These are phyloP conservation scores for Serendipita sp. DNA, from an alignment of 768 basidiomycete species.

Conservation along the genomic window DNA sequence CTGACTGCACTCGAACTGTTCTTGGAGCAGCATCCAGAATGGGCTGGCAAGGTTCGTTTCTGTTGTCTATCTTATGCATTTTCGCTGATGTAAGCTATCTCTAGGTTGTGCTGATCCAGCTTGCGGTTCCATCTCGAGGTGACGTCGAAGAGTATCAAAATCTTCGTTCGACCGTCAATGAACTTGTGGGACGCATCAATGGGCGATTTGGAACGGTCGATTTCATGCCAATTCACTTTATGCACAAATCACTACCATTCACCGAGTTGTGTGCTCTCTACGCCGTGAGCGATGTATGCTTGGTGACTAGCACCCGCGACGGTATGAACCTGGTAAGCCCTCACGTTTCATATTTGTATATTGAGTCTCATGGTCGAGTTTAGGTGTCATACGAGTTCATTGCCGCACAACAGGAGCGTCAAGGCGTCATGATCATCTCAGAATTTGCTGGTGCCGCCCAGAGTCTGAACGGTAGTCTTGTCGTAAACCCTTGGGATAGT, in stretches of 20 bases:
- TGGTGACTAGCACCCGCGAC: constrained; percentile 88
- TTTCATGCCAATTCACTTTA: constrained; percentile 99
- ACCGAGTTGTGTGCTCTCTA: constrained; percentile 97
- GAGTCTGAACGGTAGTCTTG: constrained; percentile 84
- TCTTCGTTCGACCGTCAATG: constrained; percentile 85
- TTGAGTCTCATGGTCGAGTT: background rate
- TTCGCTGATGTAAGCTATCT: constrained; percentile 4
- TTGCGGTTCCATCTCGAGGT: constrained; percentile 92
- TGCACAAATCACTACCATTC: constrained; percentile 88
- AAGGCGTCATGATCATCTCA: constrained; percentile 94
- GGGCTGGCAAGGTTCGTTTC: constrained; percentile 74
- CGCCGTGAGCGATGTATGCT: constrained; percentile 87
- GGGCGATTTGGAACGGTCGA: constrained; percentile 98
- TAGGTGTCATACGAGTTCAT: constrained; percentile 99
- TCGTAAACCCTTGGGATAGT: constrained; percentile 99
- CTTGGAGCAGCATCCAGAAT: constrained; percentile 93
- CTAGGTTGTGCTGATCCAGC: constrained; percentile 86
- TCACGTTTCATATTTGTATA: background rate
- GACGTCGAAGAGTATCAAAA: constrained; percentile 99
- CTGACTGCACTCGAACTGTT: constrained; percentile 92
- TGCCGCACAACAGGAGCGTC: constrained; percentile 79
- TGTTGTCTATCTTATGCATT: background rate
- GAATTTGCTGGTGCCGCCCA: constrained; percentile 98
- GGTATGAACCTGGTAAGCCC: constrained; percentile 91
- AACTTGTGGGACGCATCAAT: constrained; percentile 95